Evolutionary conservation across 148 eudicot genomes (phyloP).

Genomic region (Rhododendron ovatum): DNA sequence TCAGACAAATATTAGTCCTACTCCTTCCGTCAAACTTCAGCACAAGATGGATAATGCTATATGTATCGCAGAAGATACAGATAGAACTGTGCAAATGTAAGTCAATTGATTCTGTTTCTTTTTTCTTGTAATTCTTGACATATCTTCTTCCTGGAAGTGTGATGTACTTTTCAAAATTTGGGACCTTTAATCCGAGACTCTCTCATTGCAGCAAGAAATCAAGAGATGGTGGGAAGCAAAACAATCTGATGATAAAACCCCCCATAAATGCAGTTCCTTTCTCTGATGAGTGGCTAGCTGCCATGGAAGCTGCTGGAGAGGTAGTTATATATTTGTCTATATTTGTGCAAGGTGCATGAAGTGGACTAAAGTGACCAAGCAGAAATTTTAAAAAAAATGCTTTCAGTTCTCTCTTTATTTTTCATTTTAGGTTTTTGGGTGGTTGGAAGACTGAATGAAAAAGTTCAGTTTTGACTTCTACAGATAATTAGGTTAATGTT

Average conservation of each 20-base stretch:
- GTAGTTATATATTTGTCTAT: slow-evolving; percentile 31
- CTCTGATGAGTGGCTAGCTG: slow-evolving; percentile 99
- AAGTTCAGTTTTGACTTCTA: background rate
- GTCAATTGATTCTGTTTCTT: slow-evolving; percentile 1
- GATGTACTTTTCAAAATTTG: background rate
- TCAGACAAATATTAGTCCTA: slow-evolving; percentile 5
- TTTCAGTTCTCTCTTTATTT: background rate
- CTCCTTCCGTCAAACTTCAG: slow-evolving; percentile 6
- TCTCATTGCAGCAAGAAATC: slow-evolving; percentile 40
- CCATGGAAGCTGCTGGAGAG: slow-evolving; percentile 98
- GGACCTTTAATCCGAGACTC: background rate
- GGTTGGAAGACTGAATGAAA: background rate
- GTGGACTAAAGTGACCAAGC: background rate
- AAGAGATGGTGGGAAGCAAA: slow-evolving; percentile 25
- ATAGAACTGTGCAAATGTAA: slow-evolving; percentile 24
- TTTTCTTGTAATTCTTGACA: background rate
- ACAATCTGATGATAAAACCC: slow-evolving; percentile 23
- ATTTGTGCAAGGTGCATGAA: background rate
- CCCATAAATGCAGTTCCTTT: slow-evolving; percentile 72
- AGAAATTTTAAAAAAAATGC: background rate
- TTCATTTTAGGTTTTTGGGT: background rate
- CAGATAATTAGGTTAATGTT: background rate
- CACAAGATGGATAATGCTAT: slow-evolving; percentile 14
- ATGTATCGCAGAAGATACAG: slow-evolving; percentile 12
- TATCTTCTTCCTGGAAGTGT: slow-evolving; percentile 5